A percentile compares a stretch with the other conserved stretches of the same genome.
These are phyloP conservation scores for Pittosporum tobira DNA, from an alignment of 129 eudicot genomes.

Conservation along the genomic window DNA sequence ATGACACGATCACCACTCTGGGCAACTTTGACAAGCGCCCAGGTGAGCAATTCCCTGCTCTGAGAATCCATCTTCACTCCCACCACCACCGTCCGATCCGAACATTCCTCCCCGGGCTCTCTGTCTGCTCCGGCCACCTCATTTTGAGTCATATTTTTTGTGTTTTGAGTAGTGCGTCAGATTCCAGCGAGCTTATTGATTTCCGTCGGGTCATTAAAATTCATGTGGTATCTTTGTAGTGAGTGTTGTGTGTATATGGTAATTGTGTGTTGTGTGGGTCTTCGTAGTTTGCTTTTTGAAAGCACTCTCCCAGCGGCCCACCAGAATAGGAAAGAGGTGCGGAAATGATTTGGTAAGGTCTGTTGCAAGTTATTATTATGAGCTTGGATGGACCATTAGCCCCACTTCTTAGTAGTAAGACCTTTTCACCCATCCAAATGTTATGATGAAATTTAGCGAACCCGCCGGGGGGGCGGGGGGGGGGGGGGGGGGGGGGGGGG, in stretches of 20 bases:
- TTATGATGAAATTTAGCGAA: too few species aligned
- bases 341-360: constrained; percentile 1
- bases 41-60: constrained; percentile 68
- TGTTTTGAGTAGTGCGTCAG: background rate
- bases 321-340: constrained; percentile 1
- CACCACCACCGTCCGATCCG: constrained; percentile 35
- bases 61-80: constrained; percentile 52
- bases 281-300: background rate
- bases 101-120: constrained; percentile 3
- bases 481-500: too few species aligned
- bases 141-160: background rate
- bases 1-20: constrained; percentile 64
- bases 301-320: background rate
- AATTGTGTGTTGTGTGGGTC: background rate
- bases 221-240: background rate
- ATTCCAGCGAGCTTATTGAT: background rate
- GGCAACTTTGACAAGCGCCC: constrained; percentile 70
- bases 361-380: constrained; percentile 2
- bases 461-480: too few species aligned
- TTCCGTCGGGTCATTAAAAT: background rate
- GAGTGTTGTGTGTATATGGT: too few species aligned
- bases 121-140: background rate
- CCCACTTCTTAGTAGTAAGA: background rate
- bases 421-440: background rate
- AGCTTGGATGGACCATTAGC: background rate